Percentiles rank a stretch among this genome's conserved stretches.
Evolutionary conservation across 768 basidiomycete genomes (phyloP).

Genomic region (Favolaschia claudopus): DNA sequence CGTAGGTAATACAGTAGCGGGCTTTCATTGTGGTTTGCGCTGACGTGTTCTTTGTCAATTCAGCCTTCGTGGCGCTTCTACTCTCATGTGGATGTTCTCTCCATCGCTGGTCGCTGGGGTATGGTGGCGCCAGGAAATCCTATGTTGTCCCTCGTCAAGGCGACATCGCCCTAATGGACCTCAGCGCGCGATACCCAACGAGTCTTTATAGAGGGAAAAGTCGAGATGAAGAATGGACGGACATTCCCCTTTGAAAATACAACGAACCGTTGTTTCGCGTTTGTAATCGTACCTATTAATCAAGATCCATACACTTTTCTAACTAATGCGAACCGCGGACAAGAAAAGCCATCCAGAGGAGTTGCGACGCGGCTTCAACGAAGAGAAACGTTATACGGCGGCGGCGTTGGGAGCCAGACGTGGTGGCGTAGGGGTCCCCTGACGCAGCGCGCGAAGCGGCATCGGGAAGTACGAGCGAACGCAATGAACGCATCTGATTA

Average conservation of each 20-base stretch:
- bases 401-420: constrained; percentile 77
- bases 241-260: constrained; percentile 15
- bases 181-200: constrained; percentile 1
- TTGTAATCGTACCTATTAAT: too few species aligned
- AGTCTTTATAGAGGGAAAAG: neutral
- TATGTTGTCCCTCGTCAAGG: neutral
- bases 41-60: neutral
- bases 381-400: constrained; percentile 90
- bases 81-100: constrained; percentile 6
- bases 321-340: constrained; percentile 53
- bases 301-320: neutral
- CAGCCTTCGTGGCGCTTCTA: constrained; percentile 14
- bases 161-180: neutral
- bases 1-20: constrained; percentile 33
- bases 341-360: constrained; percentile 86
- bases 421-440: constrained; percentile 60
- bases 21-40: neutral
- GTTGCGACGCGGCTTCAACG: constrained; percentile 81
- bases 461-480: constrained; percentile 91
- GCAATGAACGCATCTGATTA: constrained; percentile 78
- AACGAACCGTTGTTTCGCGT: too few species aligned
- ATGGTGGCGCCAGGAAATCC: neutral
- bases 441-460: constrained; percentile 51
- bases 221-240: constrained; percentile 17
- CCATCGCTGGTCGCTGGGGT: neutral